phyloP scores from a whole-genome alignment of 2,329 filamentous ascomycete species.

The Coleophoma cylindrospora region DNA sequence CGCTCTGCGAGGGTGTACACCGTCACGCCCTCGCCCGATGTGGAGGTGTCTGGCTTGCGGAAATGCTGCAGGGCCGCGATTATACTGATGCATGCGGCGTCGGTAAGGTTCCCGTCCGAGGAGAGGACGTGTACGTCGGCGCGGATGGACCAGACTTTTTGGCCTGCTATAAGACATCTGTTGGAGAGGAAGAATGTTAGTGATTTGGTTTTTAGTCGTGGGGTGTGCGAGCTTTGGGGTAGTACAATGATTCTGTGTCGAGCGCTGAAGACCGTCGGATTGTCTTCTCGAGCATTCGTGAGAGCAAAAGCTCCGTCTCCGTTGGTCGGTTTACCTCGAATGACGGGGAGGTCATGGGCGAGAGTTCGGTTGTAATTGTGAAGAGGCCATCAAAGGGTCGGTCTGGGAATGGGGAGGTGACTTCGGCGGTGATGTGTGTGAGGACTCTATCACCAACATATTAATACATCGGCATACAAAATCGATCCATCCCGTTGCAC shows the following conservation, averaged over 20 bases:
- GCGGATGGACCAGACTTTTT: conserved; percentile 87
- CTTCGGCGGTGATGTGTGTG: conserved; percentile 81
- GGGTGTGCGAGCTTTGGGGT: background rate
- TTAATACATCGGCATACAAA: background rate
- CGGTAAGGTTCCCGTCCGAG: conserved; percentile 85
- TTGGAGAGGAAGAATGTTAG: no score
- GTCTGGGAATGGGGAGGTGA: conserved; percentile 79
- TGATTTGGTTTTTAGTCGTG: no score
- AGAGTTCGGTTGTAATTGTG: conserved; percentile 85
- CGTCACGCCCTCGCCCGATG: conserved; percentile 78
- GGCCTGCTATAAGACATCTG: conserved; percentile 76
- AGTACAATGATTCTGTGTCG: conserved; percentile 78
- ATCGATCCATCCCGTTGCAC: background rate
- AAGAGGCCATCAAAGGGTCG: conserved; percentile 95
- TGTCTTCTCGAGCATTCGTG: conserved; percentile 87
- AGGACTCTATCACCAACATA: conserved; percentile 57
- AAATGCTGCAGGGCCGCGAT: conserved; percentile 89
- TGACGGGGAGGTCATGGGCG: conserved; percentile 84
- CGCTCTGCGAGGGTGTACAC: conserved; percentile 81
- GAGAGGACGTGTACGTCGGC: conserved; percentile 89
- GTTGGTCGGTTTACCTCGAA: conserved; percentile 83
- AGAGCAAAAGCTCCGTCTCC: conserved; percentile 79
- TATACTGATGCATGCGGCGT: conserved; percentile 79
- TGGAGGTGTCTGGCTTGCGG: conserved; percentile 80
- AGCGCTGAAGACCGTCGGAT: conserved; percentile 87